These are phyloP conservation scores for Populus hybrid DNA, from an alignment of 441 rosid species.

Conservation along the genomic window DNA sequence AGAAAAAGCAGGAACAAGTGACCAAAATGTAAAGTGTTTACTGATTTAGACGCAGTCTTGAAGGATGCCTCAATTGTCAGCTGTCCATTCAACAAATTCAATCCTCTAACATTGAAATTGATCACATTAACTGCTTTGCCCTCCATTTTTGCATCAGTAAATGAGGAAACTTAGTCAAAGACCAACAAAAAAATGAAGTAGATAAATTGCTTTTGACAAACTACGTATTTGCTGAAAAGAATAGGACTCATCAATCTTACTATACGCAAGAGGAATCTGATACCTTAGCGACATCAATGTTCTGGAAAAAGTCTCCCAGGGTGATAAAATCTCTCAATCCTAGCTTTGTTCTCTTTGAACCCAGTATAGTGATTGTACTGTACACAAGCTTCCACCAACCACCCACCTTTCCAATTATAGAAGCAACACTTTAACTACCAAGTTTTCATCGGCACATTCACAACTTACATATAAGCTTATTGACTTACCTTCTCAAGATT, in stretches of 20 bases:
- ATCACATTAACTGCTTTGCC: constrained; percentile 85
- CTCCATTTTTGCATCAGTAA: constrained; percentile 51
- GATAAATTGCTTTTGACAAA: neutral
- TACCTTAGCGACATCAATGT: constrained; percentile 69
- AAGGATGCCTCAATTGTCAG: constrained; percentile 72
- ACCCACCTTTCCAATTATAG: constrained; percentile 40
- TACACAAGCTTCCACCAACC: constrained; percentile 86
- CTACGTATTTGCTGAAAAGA: neutral
- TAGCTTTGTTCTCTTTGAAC: constrained; percentile 73
- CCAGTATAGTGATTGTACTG: constrained; percentile 71
- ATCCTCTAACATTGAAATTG: constrained; percentile 73
- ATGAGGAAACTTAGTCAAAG: constrained; percentile 16
- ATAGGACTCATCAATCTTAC: neutral
- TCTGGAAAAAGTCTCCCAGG: constrained; percentile 71
- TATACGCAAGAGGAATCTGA: neutral
- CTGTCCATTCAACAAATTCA: constrained; percentile 63
- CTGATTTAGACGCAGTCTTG: constrained; percentile 67
- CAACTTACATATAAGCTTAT: neutral
- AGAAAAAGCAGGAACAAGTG: neutral
- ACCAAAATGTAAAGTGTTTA: constrained; percentile 20
- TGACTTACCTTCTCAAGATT: constrained; percentile 54
- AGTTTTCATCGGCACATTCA: neutral
- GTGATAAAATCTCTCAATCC: constrained; percentile 84
- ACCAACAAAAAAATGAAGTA: neutral
- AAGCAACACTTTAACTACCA: constrained; percentile 15